Base-by-base conservation (phyloP, 768 basidiomycete genomes). In the Gyrodon lividus region DNA sequence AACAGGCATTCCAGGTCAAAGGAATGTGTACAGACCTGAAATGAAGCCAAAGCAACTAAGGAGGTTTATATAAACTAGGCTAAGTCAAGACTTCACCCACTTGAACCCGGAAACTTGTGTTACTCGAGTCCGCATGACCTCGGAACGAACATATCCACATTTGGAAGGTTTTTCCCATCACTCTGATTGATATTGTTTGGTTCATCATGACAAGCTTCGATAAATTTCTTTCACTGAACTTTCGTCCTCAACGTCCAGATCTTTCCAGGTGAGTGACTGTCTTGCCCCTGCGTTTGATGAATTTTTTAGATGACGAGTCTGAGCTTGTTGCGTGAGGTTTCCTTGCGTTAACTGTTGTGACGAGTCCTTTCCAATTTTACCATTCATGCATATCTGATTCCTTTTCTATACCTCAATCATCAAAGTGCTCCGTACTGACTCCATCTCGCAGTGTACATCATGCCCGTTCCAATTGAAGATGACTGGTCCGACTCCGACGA, bases 341-440 rank as follows among this genome's bases (percentile, higher is more conserved):
- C 83, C 82, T 79, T 77, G 68, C 70, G 59, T 59, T 52, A 68
- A 72, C 40, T 52, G 58, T 74, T 55, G 64, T 86, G 89, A 90
- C 81, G 89, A 91, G 61, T 73, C 74, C 53, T 69, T 71, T 66
- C 70, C 73, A 70, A 53, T 63, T 76, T 74, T 87, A 87, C 90
- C 89, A 92, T 93, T 93, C 91, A 93, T 92, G 91, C 89, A 76
- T 86, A 76, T 74, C 91, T 92, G 91, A 92, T 72, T 62, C 61
- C 65, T 48, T 10, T 39, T 44, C 46, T 40, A 22, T 50, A n/a
- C n/a, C 41, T 41, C 55, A 39, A 30, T 50, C 57, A 13, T 14
- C 14, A 8, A 20, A 0, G 16, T 17, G 16, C 46, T 46, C 48
- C 50, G 59, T 44, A 28, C 45, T 52, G 46, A 58, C 42, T 5